phyloP scores from a whole-genome alignment of 345 rosid species.

The Eucalyptus caleyi region DNA sequence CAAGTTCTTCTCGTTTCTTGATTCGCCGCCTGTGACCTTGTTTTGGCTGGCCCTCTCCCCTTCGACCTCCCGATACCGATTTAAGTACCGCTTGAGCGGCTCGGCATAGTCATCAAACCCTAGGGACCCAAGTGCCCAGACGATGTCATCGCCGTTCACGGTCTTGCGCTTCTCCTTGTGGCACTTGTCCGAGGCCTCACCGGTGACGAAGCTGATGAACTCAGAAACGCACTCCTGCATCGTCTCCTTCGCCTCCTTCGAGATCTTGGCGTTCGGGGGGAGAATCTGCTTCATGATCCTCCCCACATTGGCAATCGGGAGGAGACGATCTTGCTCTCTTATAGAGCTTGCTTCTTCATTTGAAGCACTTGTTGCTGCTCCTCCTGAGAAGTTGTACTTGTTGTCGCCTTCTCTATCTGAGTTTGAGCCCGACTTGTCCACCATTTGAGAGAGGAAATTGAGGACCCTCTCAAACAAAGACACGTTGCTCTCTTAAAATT shows the following conservation, averaged over 20 bases:
- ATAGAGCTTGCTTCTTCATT: background rate
- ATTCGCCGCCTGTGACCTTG: background rate
- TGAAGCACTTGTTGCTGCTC: background rate
- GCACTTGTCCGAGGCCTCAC: slow-evolving; percentile 75
- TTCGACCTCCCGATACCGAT: slow-evolving; percentile 51
- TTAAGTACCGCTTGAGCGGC: slow-evolving; percentile 41
- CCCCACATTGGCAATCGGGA: slow-evolving; percentile 77
- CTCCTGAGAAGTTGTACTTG: background rate
- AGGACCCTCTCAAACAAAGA: background rate
- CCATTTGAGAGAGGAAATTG: background rate
- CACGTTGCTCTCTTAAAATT: background rate
- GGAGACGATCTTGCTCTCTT: slow-evolving; percentile 42
- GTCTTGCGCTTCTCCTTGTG: slow-evolving; percentile 80
- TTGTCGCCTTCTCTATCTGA: background rate
- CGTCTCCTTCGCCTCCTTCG: slow-evolving; percentile 71
- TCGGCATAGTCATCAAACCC: slow-evolving; percentile 69
- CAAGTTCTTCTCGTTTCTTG: background rate
- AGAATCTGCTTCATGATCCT: slow-evolving; percentile 67
- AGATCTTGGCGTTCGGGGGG: slow-evolving; percentile 68
- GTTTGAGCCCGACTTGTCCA: background rate
- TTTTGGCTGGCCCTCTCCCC: slow-evolving; percentile 17
- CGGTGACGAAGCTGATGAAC: slow-evolving; percentile 71
- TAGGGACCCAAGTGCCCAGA: slow-evolving; percentile 63
- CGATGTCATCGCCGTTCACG: slow-evolving; percentile 67
- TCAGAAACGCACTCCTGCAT: slow-evolving; percentile 81